phyloP scores from a whole-genome alignment of 1,284 basidiomycete species.

The Malassezia vespertilionis region DNA sequence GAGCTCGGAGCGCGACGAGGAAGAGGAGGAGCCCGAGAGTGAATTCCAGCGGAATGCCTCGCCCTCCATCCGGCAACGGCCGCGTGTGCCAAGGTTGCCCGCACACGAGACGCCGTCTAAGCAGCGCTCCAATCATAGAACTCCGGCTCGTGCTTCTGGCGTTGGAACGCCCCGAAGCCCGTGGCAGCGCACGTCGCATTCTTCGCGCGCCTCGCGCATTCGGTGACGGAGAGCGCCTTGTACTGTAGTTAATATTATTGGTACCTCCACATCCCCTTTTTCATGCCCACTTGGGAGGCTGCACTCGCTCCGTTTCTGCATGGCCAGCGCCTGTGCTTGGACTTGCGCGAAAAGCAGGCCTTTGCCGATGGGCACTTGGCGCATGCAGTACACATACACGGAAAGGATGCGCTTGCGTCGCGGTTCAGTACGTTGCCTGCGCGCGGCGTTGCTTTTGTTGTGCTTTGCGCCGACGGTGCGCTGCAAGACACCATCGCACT shows the following conservation, averaged over 20 bases:
- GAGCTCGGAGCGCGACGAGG: slow-evolving; percentile 17
- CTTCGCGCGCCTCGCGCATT: not conserved
- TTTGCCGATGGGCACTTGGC: slow-evolving; percentile 7
- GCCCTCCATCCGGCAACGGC: slow-evolving; percentile 8
- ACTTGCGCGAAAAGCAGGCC: slow-evolving; percentile 3
- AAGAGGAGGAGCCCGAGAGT: slow-evolving; percentile 12
- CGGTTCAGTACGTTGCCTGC: slow-evolving; percentile 15
- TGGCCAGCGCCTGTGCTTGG: slow-evolving; percentile 3
- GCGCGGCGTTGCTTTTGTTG: slow-evolving; percentile 9
- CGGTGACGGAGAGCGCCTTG: not conserved
- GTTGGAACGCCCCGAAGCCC: slow-evolving; percentile 3
- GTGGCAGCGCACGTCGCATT: slow-evolving; percentile 6
- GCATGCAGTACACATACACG: slow-evolving; percentile 5
- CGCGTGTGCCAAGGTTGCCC: slow-evolving; percentile 3
- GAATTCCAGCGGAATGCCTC: slow-evolving; percentile 13
- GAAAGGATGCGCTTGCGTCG: slow-evolving; percentile 2
- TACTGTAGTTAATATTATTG: not conserved
- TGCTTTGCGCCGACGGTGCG: slow-evolving; percentile 6
- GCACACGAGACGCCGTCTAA: slow-evolving; percentile 12
- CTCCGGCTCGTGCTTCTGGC: slow-evolving; percentile 1
- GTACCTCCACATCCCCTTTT: not conserved
- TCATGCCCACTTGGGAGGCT: not conserved
- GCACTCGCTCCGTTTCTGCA: not conserved
- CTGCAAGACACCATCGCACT: not conserved
- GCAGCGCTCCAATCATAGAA: slow-evolving; percentile 3